These are phyloP conservation scores for Podila epicladia DNA, from an alignment of 192 early-diverging fungal species.

Conservation along the genomic window DNA sequence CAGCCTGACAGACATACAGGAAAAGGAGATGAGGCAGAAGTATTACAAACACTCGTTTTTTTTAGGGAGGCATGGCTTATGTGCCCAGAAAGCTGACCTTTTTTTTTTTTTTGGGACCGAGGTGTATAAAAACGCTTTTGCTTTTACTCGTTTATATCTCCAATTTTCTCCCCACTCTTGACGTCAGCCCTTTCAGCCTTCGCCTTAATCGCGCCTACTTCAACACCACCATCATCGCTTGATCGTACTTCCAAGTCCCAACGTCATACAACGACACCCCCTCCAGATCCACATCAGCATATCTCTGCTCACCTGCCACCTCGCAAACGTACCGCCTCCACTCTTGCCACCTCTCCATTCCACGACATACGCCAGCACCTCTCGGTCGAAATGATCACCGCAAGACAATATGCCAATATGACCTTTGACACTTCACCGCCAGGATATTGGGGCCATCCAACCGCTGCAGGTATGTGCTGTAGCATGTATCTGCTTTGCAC, in stretches of 20 bases:
- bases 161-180: no score
- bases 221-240: neutral
- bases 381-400: conserved; percentile 22
- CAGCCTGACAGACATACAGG: no score
- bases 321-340: no score
- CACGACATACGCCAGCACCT: neutral
- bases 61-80: no score
- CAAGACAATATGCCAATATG: conserved; percentile 18
- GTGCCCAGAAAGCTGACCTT: no score
- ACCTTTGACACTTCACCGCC: neutral
- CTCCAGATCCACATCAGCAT: neutral
- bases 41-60: no score
- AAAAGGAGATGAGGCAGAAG: no score
- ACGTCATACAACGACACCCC: neutral
- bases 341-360: neutral
- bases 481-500: conserved; percentile 9
- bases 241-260: neutral
- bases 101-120: no score
- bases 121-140: no score
- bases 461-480: conserved; percentile 37
- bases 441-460: conserved; percentile 39
- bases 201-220: neutral
- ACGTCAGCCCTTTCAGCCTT: no score
- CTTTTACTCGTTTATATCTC: no score
- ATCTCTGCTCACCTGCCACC: neutral